These are phyloP conservation scores for Isabelozyma pseudorhagii DNA, from an alignment of 805 yeast genomes.

Conservation along the genomic window DNA sequence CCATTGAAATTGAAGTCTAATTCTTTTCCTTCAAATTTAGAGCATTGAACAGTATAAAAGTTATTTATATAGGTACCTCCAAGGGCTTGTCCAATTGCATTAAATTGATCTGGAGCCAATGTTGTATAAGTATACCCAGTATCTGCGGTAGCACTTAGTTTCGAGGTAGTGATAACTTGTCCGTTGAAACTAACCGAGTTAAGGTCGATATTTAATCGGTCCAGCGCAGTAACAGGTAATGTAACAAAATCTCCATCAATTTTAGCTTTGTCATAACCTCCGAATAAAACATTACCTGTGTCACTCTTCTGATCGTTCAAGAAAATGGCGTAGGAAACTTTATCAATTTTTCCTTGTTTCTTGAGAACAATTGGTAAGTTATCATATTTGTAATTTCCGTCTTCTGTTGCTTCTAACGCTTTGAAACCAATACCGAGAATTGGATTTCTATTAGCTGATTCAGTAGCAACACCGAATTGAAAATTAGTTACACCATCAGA, in stretches of 20 bases:
- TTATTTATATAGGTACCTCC: not conserved
- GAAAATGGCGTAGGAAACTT: conserved; percentile 34
- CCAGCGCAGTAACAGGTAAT: conserved; percentile 15
- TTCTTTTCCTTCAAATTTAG: not conserved
- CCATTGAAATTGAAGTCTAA: conserved; percentile 5
- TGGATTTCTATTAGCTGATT: conserved; percentile 5
- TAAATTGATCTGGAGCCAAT: not conserved
- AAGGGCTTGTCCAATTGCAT: not conserved
- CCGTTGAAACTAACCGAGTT: conserved; percentile 26
- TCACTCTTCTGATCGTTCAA: conserved; percentile 19
- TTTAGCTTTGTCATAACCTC: conserved; percentile 23
- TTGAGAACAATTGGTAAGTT: conserved; percentile 35
- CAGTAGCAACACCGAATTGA: conserved; percentile 11
- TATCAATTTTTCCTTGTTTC: conserved; percentile 29
- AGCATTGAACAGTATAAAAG: not conserved
- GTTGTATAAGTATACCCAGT: conserved; percentile 4
- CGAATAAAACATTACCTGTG: conserved; percentile 24
- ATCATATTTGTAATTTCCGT: conserved; percentile 13
- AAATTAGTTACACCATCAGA: not conserved
- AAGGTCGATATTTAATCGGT: conserved; percentile 46
- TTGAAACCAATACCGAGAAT: conserved; percentile 21
- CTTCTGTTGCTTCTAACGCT: not conserved
- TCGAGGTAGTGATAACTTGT: conserved; percentile 1
- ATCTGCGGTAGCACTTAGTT: conserved; percentile 4
- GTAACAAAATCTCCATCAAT: conserved; percentile 3